These are phyloP conservation scores for Coriolopsis trogii DNA, from an alignment of 1,284 basidiomycete species.

Conservation along the genomic window DNA sequence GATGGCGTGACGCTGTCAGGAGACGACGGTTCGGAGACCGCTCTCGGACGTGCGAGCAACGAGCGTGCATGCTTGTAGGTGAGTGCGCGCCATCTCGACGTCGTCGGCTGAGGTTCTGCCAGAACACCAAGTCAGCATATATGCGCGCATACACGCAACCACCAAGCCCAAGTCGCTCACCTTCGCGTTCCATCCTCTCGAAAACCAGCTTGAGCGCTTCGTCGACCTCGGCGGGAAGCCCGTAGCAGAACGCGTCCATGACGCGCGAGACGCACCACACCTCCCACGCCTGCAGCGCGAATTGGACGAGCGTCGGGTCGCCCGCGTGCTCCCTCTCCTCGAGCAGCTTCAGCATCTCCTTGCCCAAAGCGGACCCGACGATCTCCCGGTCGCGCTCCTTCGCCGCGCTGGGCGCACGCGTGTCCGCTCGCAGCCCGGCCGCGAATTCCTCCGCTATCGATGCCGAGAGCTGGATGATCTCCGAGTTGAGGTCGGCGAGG, in stretches of 20 bases:
- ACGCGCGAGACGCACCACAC: conserved; percentile 39
- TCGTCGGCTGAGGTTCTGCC: conserved; percentile 40
- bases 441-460: conserved; percentile 39
- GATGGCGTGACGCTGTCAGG: conserved; percentile 25
- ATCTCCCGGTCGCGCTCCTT: conserved; percentile 36
- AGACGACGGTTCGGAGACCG: conserved; percentile 20
- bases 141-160: not conserved
- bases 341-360: conserved; percentile 34
- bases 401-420: conserved; percentile 14
- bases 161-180: conserved; percentile 25
- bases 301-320: conserved; percentile 42
- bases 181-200: conserved; percentile 37
- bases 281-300: conserved; percentile 45
- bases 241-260: conserved; percentile 41
- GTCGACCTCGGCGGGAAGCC: conserved; percentile 38
- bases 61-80: conserved; percentile 37
- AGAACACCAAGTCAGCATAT: not conserved
- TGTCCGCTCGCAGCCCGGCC: conserved; percentile 23
- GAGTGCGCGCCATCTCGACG: conserved; percentile 42
- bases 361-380: conserved; percentile 34
- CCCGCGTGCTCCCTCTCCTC: conserved; percentile 33
- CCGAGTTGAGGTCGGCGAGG: conserved; percentile 40
- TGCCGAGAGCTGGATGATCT: conserved; percentile 41
- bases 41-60: conserved; percentile 22
- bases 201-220: conserved; percentile 36